These are phyloP conservation scores for Populus tomentosa DNA, from an alignment of 441 rosid genomes.

Conservation along the genomic window DNA sequence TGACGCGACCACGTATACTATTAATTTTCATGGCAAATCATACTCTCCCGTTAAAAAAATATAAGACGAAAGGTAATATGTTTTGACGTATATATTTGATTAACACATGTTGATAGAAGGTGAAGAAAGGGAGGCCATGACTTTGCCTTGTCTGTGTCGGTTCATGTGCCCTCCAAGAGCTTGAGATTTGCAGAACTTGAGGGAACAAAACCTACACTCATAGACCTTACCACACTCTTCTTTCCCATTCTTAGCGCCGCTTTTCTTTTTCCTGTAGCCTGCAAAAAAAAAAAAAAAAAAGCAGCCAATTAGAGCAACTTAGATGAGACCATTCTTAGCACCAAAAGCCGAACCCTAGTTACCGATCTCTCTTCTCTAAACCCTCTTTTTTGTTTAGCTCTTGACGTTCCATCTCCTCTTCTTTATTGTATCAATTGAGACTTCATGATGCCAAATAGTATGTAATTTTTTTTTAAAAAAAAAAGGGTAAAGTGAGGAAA, in stretches of 20 bases:
- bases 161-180: slow-evolving; percentile 99
- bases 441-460: not conserved
- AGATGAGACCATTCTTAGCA: slow-evolving; percentile 34
- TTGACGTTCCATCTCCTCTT: not conserved
- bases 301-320: slow-evolving; percentile 35
- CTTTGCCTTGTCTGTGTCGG: slow-evolving; percentile 96
- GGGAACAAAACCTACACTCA: slow-evolving; percentile 99
- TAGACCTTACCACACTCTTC: slow-evolving; percentile 85
- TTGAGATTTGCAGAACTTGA: slow-evolving; percentile 99
- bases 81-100: not conserved
- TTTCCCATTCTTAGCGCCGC: slow-evolving; percentile 69
- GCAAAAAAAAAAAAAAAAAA: slow-evolving; percentile 8
- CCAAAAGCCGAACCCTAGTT: slow-evolving; percentile 30
- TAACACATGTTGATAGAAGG: not conserved
- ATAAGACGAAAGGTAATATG: not conserved
- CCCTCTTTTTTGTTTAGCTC: not conserved
- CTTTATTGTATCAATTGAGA: slow-evolving; percentile 9
- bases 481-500: not conserved
- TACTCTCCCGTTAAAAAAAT: not conserved
- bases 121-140: slow-evolving; percentile 5
- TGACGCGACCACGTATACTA: slow-evolving; percentile 31
- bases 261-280: slow-evolving; percentile 57
- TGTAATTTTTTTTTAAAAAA: not conserved
- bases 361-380: not conserved
- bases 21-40: slow-evolving; percentile 9